Conservation (phyloP, 2,329 filamentous ascomycete species). For the Diaporthe humulicola region DNA sequence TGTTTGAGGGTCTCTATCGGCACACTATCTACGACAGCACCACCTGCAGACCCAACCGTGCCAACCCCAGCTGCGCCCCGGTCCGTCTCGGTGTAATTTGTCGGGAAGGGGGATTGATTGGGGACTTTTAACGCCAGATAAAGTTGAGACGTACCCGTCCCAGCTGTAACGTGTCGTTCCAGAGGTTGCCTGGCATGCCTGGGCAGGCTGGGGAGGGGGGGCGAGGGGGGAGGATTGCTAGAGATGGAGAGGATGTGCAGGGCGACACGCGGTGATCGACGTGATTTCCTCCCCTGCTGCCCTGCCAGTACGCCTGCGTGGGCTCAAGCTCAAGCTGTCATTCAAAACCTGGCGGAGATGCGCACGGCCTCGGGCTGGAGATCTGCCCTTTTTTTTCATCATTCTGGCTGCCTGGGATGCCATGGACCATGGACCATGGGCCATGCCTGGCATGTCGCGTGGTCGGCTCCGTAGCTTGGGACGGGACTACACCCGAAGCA, state of each 20-base stretch:
- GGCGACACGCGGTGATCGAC: constrained; percentile 26
- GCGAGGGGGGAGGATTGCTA: no score
- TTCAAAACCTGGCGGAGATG: constrained; percentile 10
- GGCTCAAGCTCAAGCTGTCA: constrained; percentile 12
- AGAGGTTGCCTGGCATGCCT: neutral
- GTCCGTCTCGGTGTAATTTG: constrained; percentile 28
- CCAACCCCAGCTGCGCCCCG: constrained; percentile 4
- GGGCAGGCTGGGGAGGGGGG: neutral
- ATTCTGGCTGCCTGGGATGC: neutral
- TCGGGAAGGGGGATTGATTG: constrained; percentile 17
- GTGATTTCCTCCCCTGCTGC: no score
- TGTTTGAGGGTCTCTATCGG: neutral
- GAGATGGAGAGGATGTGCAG: constrained; percentile 9
- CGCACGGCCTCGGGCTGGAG: constrained; percentile 21
- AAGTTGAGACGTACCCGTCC: constrained; percentile 23
- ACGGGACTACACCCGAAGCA: constrained; percentile 17
- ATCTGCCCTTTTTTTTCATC: constrained; percentile 12
- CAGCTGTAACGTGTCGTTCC: constrained; percentile 17
- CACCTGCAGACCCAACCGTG: no score
- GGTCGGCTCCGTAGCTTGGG: constrained; percentile 17
- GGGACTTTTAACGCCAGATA: constrained; percentile 30
- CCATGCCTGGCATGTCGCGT: constrained; percentile 4
- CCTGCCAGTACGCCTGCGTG: neutral
- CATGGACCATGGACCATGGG: neutral
- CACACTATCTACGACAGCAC: no score